phyloP scores from a whole-genome alignment of 2,329 filamentous ascomycete species.

The Penicillium psychrosexuale region DNA sequence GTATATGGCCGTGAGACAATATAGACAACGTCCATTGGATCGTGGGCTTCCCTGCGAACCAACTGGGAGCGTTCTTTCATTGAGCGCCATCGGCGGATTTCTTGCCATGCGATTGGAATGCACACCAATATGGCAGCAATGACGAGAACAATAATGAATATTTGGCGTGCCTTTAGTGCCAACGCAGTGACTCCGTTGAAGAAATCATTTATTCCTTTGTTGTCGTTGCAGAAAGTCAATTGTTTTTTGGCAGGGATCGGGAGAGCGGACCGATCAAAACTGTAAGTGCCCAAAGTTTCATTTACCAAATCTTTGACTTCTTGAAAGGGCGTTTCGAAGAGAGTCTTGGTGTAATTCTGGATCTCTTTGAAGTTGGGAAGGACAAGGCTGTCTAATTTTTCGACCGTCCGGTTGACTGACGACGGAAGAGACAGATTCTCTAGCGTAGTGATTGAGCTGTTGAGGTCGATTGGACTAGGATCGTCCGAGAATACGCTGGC shows the following conservation, averaged over 20 bases:
- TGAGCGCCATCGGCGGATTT: constrained; percentile 71
- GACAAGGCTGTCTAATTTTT: constrained; percentile 71
- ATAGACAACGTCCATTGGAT: constrained; percentile 85
- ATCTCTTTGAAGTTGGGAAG: constrained; percentile 75
- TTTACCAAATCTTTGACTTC: constrained; percentile 72
- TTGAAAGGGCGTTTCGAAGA: constrained; percentile 77
- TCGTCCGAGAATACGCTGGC: constrained; percentile 48
- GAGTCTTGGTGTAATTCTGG: constrained; percentile 72
- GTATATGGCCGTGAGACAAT: constrained; percentile 79
- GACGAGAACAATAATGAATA: constrained; percentile 72
- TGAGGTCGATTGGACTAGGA: constrained; percentile 62
- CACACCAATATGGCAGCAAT: constrained; percentile 70
- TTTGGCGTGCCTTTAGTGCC: constrained; percentile 65
- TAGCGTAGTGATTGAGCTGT: constrained; percentile 61
- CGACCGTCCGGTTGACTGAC: constrained; percentile 65
- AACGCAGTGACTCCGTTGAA: constrained; percentile 69
- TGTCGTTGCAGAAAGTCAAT: constrained; percentile 83
- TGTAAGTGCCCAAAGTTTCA: constrained; percentile 66
- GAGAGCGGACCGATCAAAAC: constrained; percentile 73
- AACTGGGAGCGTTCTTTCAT: constrained; percentile 68
- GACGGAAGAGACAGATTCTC: constrained; percentile 67
- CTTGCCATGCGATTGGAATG: constrained; percentile 73
- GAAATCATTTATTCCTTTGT: constrained; percentile 77
- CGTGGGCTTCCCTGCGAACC: constrained; percentile 63
- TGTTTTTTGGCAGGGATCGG: constrained; percentile 79